phyloP scores from a whole-genome alignment of 805 yeast species.

The Wickerhamiella slavikovae region DNA sequence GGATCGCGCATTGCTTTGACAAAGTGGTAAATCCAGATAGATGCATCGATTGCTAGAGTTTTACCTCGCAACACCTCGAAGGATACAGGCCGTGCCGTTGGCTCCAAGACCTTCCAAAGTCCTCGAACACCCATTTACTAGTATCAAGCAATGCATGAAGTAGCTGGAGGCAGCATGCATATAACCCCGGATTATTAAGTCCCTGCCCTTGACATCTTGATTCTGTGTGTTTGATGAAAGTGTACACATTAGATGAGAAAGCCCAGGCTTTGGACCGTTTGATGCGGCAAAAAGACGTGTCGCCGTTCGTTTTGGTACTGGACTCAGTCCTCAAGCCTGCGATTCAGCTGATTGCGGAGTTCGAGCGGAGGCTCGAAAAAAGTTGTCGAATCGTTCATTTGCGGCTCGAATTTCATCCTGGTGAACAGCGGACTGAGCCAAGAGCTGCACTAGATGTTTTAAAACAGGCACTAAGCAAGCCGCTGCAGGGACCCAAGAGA shows the following conservation, averaged over 20 bases:
- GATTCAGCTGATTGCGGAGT: conserved; percentile 32
- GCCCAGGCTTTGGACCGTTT: conserved; percentile 40
- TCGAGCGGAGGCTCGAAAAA: conserved; percentile 23
- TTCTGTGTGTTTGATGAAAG: background rate
- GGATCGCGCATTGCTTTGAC: conserved; percentile 81
- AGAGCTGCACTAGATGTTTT: background rate
- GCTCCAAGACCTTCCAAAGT: conserved; percentile 80
- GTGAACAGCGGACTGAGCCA: background rate
- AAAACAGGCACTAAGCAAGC: background rate
- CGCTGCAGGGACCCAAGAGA: too few relatives aligned
- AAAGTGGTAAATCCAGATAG: conserved; percentile 96
- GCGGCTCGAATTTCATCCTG: conserved; percentile 1
- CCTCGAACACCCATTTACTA: conserved; percentile 79
- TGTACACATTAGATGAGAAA: conserved; percentile 11
- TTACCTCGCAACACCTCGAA: conserved; percentile 66
- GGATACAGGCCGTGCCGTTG: conserved; percentile 76
- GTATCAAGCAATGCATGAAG: background rate
- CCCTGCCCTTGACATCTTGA: too few relatives aligned
- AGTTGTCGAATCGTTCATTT: conserved; percentile 2
- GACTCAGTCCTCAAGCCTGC: conserved; percentile 62
- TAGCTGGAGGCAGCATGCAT: too few relatives aligned
- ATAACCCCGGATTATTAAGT: too few relatives aligned
- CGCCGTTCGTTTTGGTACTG: conserved; percentile 49
- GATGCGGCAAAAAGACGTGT: conserved; percentile 44
- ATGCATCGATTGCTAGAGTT: conserved; percentile 85